A percentile compares a stretch with the other conserved stretches of the same genome.
Conservation (phyloP, 805 yeast species). For the Candida piceae region DNA sequence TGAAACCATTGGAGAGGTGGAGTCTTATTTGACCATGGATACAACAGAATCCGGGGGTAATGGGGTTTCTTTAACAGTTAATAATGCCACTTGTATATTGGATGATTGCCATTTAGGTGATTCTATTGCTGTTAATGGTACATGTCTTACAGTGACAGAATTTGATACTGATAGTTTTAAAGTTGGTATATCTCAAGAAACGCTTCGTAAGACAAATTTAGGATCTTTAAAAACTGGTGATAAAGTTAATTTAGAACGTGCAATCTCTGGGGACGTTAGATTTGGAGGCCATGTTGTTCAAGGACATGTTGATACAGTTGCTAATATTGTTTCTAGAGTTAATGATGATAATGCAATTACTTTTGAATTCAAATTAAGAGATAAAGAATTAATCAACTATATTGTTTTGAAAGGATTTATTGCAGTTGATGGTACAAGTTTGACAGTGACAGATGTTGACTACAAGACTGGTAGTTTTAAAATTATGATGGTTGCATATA, state of each 20-base stretch:
- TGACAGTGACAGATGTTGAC: conserved; percentile 81
- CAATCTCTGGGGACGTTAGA: conserved; percentile 72
- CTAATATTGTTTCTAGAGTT: conserved; percentile 47
- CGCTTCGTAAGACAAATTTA: conserved; percentile 74
- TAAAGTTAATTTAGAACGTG: conserved; percentile 85
- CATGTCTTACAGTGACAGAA: conserved; percentile 88
- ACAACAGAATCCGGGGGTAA: conserved; percentile 54
- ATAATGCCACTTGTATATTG: conserved; percentile 56
- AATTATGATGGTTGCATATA: conserved; percentile 88
- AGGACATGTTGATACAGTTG: conserved; percentile 94
- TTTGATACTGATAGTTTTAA: conserved; percentile 59
- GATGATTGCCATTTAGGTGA: conserved; percentile 90
- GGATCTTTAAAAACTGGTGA: conserved; percentile 54
- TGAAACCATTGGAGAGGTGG: conserved; percentile 68
- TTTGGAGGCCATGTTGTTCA: conserved; percentile 98
- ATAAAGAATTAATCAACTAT: conserved; percentile 55
- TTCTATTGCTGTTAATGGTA: conserved; percentile 85
- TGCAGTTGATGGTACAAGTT: conserved; percentile 86
- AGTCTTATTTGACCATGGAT: conserved; percentile 44
- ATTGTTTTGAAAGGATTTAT: conserved; percentile 95
- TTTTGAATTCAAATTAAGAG: conserved; percentile 69
- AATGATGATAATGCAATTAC: conserved; percentile 74
- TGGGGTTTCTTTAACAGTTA: conserved; percentile 68
- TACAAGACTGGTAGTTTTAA: conserved; percentile 53
- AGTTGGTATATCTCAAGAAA: conserved; percentile 92